These are phyloP conservation scores for Penicillium ucsense DNA, from an alignment of 495 filamentous ascomycete genomes.

Conservation along the genomic window DNA sequence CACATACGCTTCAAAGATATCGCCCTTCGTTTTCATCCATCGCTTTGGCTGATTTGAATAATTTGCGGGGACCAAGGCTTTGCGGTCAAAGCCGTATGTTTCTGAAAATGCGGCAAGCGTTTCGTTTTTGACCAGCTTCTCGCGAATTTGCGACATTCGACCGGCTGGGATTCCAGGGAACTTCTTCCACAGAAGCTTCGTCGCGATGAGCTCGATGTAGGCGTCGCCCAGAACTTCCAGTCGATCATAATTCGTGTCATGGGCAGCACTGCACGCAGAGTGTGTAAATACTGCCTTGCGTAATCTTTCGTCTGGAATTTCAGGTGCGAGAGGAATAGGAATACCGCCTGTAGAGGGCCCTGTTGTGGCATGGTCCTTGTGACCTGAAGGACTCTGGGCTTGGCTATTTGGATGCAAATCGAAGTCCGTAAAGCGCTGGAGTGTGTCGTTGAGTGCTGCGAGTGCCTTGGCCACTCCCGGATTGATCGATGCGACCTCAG, in stretches of 20 bases:
- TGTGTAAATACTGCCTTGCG: conserved; percentile 61
- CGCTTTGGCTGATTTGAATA: conserved; percentile 34
- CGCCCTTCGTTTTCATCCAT: conserved; percentile 61
- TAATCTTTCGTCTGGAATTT: conserved; percentile 45
- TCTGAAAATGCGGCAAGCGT: conserved; percentile 57
- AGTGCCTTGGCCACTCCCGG: conserved; percentile 16
- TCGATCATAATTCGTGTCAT: conserved; percentile 47
- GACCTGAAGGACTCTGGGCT: too few relatives aligned
- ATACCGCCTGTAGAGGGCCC: not conserved
- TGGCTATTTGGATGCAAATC: not conserved
- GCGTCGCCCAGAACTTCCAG: conserved; percentile 71
- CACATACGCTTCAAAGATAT: conserved; percentile 84
- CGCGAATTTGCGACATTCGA: conserved; percentile 53
- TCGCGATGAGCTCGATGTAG: conserved; percentile 61
- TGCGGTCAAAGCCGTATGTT: conserved; percentile 57
- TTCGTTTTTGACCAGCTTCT: conserved; percentile 66
- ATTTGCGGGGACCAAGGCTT: conserved; percentile 41
- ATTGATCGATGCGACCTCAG: conserved; percentile 4
- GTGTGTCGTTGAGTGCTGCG: conserved; percentile 11
- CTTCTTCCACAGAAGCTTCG: conserved; percentile 51
- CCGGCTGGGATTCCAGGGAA: conserved; percentile 51
- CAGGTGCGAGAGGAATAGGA: conserved; percentile 43
- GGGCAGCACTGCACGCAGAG: conserved; percentile 32
- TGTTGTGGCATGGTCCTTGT: too few relatives aligned
- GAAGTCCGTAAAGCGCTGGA: not conserved